phyloP scores from a whole-genome alignment of 352 stramenopile species.

The Pythium insidiosum region DNA sequence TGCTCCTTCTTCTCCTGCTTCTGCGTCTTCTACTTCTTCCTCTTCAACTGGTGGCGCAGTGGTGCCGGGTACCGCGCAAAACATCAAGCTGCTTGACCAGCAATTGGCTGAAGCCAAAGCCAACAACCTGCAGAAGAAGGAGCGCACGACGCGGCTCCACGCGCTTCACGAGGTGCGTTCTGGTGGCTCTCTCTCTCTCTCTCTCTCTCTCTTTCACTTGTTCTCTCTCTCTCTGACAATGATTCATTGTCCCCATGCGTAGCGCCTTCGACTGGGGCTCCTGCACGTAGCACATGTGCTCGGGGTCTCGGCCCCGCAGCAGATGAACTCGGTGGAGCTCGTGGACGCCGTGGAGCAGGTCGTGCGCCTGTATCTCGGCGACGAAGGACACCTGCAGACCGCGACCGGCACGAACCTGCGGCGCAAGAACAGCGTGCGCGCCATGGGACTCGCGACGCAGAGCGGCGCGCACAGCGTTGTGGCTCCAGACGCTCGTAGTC shows the following conservation, averaged over 20 bases:
- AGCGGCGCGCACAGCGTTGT: slow-evolving; percentile 22
- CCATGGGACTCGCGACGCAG: slow-evolving; percentile 24
- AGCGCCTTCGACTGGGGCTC: slow-evolving; percentile 68
- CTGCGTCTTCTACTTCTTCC: too few relatives aligned
- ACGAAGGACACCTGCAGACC: slow-evolving; percentile 58
- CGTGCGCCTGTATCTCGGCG: slow-evolving; percentile 64
- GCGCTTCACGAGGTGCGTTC: slow-evolving; percentile 46
- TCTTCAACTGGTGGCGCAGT: too few relatives aligned
- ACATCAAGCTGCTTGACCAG: slow-evolving; percentile 63
- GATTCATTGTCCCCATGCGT: too few relatives aligned
- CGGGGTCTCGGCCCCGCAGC: slow-evolving; percentile 28
- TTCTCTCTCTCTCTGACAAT: too few relatives aligned
- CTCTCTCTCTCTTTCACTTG: too few relatives aligned
- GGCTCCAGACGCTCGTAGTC: slow-evolving; percentile 29
- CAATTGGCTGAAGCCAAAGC: slow-evolving; percentile 36
- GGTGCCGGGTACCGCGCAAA: slow-evolving; percentile 39
- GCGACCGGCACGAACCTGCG: slow-evolving; percentile 36
- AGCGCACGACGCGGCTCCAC: slow-evolving; percentile 44
- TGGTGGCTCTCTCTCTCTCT: too few relatives aligned
- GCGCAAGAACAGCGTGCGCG: slow-evolving; percentile 68
- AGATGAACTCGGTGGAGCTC: slow-evolving; percentile 53
- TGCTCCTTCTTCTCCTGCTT: too few relatives aligned
- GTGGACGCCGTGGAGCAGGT: slow-evolving; percentile 69
- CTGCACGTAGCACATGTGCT: slow-evolving; percentile 73
- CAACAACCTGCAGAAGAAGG: slow-evolving; percentile 63